Conservation (phyloP, 768 basidiomycete genomes). For the Boletales sp. region DNA sequence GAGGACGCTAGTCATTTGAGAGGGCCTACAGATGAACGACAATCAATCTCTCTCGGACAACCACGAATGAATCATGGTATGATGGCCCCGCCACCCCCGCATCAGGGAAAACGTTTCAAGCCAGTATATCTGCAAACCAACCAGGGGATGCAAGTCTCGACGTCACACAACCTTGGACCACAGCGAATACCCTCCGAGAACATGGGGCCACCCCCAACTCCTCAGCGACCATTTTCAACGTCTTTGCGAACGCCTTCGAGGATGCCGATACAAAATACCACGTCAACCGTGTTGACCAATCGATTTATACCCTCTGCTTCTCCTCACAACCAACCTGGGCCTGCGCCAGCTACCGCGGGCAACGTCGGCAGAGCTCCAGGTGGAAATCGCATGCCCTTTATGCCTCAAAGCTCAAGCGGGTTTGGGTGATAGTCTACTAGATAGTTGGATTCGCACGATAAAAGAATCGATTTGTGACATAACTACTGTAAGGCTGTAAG, state of each 20-base stretch:
- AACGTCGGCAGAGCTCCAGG: slow-evolving; percentile 21
- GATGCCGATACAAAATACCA: slow-evolving; percentile 13
- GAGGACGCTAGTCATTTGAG: slow-evolving; percentile 42
- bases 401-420: slow-evolving; percentile 33
- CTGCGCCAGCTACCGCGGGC: slow-evolving; percentile 6
- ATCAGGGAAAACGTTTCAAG: slow-evolving; percentile 22
- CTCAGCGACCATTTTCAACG: slow-evolving; percentile 33
- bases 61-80: slow-evolving; percentile 32
- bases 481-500: too few relatives aligned
- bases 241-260: slow-evolving; percentile 27
- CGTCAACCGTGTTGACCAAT: slow-evolving; percentile 22
- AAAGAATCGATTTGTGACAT: background rate
- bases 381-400: slow-evolving; percentile 55
- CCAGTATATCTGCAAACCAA: slow-evolving; percentile 16
- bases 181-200: slow-evolving; percentile 17
- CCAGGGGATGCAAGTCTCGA: slow-evolving; percentile 11
- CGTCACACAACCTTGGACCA: slow-evolving; percentile 9
- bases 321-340: slow-evolving; percentile 21
- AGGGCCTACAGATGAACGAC: slow-evolving; percentile 42
- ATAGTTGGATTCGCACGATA: slow-evolving; percentile 2
- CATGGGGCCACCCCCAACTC: slow-evolving; percentile 57
- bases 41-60: slow-evolving; percentile 35
- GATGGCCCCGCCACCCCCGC: slow-evolving; percentile 31
- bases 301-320: slow-evolving; percentile 29
- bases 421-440: slow-evolving; percentile 23